Evolutionary conservation across 169 alveolate species (phyloP).

Genomic region (Plasmodium malariae): DNA sequence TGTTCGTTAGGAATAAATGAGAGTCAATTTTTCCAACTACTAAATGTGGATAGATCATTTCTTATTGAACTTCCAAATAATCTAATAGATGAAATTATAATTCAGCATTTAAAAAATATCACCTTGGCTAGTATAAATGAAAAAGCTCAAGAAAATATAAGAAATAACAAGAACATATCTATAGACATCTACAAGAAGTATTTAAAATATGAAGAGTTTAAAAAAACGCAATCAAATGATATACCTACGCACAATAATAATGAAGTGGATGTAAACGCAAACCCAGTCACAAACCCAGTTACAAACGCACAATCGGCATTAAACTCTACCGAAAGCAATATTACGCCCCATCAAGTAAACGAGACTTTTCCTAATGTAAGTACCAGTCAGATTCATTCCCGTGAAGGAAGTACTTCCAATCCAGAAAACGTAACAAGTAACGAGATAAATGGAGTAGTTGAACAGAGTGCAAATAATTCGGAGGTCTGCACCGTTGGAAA

Average conservation of each 20-base stretch:
- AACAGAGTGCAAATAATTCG: background rate
- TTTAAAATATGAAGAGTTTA: slow-evolving; percentile 50
- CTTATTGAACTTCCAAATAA: slow-evolving; percentile 56
- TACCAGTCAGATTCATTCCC: background rate
- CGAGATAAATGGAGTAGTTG: background rate
- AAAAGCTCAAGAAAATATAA: slow-evolving; percentile 44
- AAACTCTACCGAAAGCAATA: background rate
- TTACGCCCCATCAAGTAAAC: background rate
- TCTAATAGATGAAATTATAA: slow-evolving; percentile 65
- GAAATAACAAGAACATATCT: slow-evolving; percentile 31
- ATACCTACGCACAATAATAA: background rate
- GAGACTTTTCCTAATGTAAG: no score
- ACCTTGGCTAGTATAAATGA: slow-evolving; percentile 33
- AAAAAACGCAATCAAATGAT: background rate
- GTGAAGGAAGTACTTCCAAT: background rate
- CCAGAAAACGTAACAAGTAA: background rate
- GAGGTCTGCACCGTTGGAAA: background rate
- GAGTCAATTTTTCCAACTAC: slow-evolving; percentile 43
- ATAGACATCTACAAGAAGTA: slow-evolving; percentile 54
- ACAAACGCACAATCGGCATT: background rate
- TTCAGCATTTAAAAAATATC: slow-evolving; percentile 67
- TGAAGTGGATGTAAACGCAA: background rate
- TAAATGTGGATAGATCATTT: slow-evolving; percentile 73
- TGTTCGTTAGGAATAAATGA: slow-evolving; percentile 72
- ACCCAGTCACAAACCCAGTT: background rate